Percentiles rank a stretch among this genome's conserved stretches.
Conservation (phyloP, 306 rosid genomes). For the Mucuna pruriens region DNA sequence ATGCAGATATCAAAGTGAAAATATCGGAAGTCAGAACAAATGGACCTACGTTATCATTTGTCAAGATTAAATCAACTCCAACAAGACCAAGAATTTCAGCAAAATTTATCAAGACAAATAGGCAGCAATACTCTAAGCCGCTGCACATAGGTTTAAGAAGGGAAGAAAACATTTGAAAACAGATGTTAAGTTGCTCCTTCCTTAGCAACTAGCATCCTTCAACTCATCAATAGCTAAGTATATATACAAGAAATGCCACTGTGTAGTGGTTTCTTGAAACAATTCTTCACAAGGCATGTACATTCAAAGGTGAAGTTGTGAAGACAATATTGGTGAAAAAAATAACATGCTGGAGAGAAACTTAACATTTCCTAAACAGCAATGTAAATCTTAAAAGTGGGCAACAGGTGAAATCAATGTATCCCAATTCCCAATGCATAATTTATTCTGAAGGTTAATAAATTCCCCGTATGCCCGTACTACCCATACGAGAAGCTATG, state of each 20-base stretch:
- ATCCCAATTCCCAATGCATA: background rate
- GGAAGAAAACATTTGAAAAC: background rate
- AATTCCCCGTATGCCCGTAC: background rate
- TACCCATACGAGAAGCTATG: background rate
- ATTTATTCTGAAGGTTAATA: background rate
- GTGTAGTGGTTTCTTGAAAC: background rate
- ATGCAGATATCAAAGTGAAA: constrained; percentile 27
- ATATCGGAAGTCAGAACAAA: constrained; percentile 6
- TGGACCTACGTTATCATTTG: background rate
- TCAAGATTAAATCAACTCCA: constrained; percentile 1
- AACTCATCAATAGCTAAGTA: background rate
- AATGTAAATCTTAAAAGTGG: background rate
- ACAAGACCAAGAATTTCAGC: background rate
- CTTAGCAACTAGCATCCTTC: background rate
- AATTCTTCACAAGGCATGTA: background rate
- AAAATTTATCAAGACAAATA: background rate
- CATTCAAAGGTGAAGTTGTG: background rate
- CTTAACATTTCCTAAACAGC: constrained; percentile 7
- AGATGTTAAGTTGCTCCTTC: background rate
- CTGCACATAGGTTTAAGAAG: background rate
- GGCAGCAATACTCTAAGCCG: background rate
- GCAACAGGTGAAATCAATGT: background rate
- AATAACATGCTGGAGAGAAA: background rate
- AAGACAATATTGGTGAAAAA: background rate
- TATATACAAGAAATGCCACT: background rate